Evolutionary conservation across 371 early-diverging fungal species (phyloP).

Genomic region (Nosema granulosis): DNA sequence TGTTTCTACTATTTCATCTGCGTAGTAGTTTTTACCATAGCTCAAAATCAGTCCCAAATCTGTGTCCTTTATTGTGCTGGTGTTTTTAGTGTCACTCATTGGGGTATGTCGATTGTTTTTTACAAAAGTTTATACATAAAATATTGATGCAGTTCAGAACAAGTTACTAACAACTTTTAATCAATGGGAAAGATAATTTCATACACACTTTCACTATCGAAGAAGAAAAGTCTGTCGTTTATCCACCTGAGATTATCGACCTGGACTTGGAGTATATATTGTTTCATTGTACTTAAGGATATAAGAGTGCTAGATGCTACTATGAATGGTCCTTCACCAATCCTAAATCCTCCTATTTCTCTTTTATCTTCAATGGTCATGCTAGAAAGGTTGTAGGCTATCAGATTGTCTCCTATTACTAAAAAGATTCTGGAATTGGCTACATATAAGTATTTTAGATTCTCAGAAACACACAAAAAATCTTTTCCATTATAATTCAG

Average conservation of each 20-base stretch:
- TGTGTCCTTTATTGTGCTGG: slow-evolving; percentile 41
- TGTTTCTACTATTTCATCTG: slow-evolving; percentile 60
- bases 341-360: background rate
- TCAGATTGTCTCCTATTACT: background rate
- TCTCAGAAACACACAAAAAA: background rate
- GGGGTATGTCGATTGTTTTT: background rate
- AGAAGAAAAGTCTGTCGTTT: background rate
- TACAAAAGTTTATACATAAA: too few species aligned
- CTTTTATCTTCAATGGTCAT: background rate
- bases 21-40: slow-evolving; percentile 66
- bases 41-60: slow-evolving; percentile 62
- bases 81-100: background rate
- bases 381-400: background rate
- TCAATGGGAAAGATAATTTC: too few species aligned
- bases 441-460: background rate
- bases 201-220: background rate
- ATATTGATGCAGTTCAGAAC: too few species aligned
- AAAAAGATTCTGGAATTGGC: background rate
- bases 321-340: background rate
- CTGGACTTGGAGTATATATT: background rate
- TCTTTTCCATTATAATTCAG: background rate
- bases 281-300: background rate
- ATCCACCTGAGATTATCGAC: background rate
- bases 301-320: background rate
- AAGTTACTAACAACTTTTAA: too few species aligned